These are phyloP conservation scores for Wickerhamomyces chambardii DNA, from an alignment of 805 yeast genomes.

Conservation along the genomic window DNA sequence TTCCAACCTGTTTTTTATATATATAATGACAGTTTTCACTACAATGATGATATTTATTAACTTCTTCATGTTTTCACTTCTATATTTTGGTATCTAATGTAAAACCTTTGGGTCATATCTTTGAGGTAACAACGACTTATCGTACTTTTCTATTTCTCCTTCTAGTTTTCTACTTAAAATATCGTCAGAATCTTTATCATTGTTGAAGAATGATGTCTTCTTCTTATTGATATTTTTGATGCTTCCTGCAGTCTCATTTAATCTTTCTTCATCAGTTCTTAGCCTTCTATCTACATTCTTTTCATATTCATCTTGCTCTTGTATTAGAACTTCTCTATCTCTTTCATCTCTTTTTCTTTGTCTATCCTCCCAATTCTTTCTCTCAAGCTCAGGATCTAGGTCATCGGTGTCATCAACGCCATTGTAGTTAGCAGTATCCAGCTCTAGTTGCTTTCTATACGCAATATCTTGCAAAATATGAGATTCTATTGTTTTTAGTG, in stretches of 20 bases:
- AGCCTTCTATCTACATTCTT: constrained; percentile 15
- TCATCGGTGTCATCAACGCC: constrained; percentile 54
- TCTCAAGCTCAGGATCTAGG: constrained; percentile 43
- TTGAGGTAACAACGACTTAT: constrained; percentile 7
- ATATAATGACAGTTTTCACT: too few species aligned
- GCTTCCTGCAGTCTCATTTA: constrained; percentile 4
- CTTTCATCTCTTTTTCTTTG: constrained; percentile 34
- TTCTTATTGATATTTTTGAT: constrained; percentile 4
- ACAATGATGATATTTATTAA: too few species aligned
- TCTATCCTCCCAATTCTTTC: constrained; percentile 48
- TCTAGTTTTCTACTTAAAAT: constrained; percentile 6
- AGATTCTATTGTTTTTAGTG: constrained; percentile 15
- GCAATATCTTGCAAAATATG: constrained; percentile 16
- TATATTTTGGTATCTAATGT: too few species aligned
- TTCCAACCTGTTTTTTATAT: too few species aligned
- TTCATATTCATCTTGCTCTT: constrained; percentile 16
- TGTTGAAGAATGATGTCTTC: constrained; percentile 13
- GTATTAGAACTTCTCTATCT: constrained; percentile 8
- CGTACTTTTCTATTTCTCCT: constrained; percentile 6
- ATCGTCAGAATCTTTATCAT: constrained; percentile 1
- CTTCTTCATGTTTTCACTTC: too few species aligned
- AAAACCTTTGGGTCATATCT: not conserved
- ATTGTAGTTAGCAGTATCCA: constrained; percentile 15
- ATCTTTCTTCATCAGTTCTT: constrained; percentile 13
- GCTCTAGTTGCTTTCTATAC: constrained; percentile 9